Base-by-base conservation (phyloP, 495 filamentous ascomycete genomes). In the Trichoderma parareesei region DNA sequence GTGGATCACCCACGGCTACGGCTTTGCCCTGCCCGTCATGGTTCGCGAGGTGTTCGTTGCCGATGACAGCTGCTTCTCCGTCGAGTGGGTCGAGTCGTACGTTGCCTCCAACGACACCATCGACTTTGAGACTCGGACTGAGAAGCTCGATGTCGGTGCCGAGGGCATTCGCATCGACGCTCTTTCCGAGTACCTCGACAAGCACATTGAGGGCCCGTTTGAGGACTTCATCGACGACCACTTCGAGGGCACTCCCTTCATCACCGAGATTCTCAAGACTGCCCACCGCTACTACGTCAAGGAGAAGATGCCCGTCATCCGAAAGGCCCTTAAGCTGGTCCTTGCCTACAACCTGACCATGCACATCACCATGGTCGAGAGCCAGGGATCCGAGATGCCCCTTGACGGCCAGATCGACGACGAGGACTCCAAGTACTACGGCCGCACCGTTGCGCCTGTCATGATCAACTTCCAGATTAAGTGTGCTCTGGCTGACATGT, bases 401-500 rank as follows among this genome's bases (percentile, higher is more conserved):
- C 84, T 92, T 77, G 77, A 87, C 61, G 92, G 92, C 69, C 87
- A 88, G 79, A 92, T 97, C 65, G 81, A 90, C 42, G 87, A 90
- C 67, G 80, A 86, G 64, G 80, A 84, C 38, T 93, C 90, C 64
- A 92, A 88, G 67, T 96, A 88, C 82, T 83, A 79, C 65, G 92
- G 92, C 72, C 92, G 93, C 82, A 92, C 86, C 37, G 84, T 94
- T 68, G 92, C 92, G 16, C 92, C 92, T 3, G 91, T 96, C 67
- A 94, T 96, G 92, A 93, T 97, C 85, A 96, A 96, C 80, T 96
- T 97, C 84, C 90, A 96, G 78, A 89, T 97, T 77, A 97, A 97
- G 82, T 90, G 87, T 72, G 92, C 92, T 60, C 86, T 97, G 81
- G 92, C 91, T 40, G 90, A 91, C 70, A 92, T 96, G 90, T 97